These are phyloP conservation scores for Aspergillus sp. DNA, from an alignment of 2,329 filamentous ascomycete genomes.

Conservation along the genomic window DNA sequence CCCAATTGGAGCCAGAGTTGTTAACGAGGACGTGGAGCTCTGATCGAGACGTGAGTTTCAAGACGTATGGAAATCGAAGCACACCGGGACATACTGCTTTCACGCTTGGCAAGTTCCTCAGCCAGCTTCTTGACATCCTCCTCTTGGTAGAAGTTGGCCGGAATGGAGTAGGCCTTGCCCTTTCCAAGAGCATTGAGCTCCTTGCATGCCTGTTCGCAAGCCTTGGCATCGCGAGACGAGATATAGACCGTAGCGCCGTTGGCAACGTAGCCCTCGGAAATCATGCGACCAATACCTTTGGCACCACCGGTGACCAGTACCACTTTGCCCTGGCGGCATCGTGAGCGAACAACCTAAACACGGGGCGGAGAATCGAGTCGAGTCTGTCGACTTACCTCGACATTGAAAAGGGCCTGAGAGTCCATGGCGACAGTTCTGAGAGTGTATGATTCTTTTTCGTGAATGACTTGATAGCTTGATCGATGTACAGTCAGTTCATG, in stretches of 20 bases:
- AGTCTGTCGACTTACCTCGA: slow-evolving; percentile 48
- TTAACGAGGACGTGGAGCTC: slow-evolving; percentile 50
- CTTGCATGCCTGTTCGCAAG: slow-evolving; percentile 45
- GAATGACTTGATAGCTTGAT: not conserved
- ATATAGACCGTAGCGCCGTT: slow-evolving; percentile 55
- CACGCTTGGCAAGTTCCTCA: slow-evolving; percentile 47
- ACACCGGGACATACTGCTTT: slow-evolving; percentile 52
- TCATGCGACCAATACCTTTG: slow-evolving; percentile 54
- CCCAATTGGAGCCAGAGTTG: slow-evolving; percentile 55
- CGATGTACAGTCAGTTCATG: not conserved
- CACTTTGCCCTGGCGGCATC: slow-evolving; percentile 36
- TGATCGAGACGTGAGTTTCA: slow-evolving; percentile 16
- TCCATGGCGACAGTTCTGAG: slow-evolving; percentile 46
- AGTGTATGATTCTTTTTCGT: not conserved
- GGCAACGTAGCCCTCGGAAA: slow-evolving; percentile 52
- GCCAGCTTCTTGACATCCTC: slow-evolving; percentile 49
- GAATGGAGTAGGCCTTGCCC: slow-evolving; percentile 50
- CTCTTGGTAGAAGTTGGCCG: slow-evolving; percentile 52
- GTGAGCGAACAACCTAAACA: slow-evolving; percentile 33
- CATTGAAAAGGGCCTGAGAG: slow-evolving; percentile 53
- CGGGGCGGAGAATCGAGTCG: not conserved
- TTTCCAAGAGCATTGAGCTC: slow-evolving; percentile 52
- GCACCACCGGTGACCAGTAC: slow-evolving; percentile 52
- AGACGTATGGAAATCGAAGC: not conserved
- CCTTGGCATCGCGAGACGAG: slow-evolving; percentile 51